A percentile compares a stretch with the other conserved stretches of the same genome.
Conservation (phyloP, 129 eudicot species). For the Escallonia herrerae region DNA sequence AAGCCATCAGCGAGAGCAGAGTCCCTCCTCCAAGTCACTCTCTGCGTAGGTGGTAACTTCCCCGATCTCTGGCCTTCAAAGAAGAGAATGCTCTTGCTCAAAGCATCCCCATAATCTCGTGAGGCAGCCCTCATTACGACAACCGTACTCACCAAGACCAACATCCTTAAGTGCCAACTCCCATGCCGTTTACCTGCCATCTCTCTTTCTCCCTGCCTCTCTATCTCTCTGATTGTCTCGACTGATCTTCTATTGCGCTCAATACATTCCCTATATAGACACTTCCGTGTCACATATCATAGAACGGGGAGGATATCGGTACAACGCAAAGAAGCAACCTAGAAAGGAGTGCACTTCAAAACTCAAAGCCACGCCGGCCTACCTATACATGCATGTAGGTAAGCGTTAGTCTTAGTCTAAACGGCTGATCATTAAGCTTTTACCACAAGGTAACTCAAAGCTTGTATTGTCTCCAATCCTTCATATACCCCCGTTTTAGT, state of each 20-base stretch:
- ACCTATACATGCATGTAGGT: no score
- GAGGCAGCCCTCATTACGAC: not conserved
- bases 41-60: constrained; percentile 25
- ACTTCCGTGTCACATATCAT: no score
- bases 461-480: no score
- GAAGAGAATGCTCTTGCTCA: constrained; percentile 30
- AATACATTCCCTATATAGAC: not conserved
- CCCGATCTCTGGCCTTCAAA: constrained; percentile 54
- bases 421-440: no score
- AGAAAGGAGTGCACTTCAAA: no score
- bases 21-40: constrained; percentile 36
- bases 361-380: no score
- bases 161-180: not conserved
- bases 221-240: not conserved
- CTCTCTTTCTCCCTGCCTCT: not conserved
- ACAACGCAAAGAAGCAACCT: no score
- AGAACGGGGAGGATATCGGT: no score
- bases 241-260: not conserved
- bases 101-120: constrained; percentile 29
- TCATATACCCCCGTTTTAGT: no score
- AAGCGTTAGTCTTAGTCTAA: no score
- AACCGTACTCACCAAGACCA: not conserved
- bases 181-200: not conserved
- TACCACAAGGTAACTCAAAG: no score
- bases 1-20: constrained; percentile 32